Base-by-base conservation (phyloP, 345 rosid genomes). In the Melastoma malabathricum region DNA sequence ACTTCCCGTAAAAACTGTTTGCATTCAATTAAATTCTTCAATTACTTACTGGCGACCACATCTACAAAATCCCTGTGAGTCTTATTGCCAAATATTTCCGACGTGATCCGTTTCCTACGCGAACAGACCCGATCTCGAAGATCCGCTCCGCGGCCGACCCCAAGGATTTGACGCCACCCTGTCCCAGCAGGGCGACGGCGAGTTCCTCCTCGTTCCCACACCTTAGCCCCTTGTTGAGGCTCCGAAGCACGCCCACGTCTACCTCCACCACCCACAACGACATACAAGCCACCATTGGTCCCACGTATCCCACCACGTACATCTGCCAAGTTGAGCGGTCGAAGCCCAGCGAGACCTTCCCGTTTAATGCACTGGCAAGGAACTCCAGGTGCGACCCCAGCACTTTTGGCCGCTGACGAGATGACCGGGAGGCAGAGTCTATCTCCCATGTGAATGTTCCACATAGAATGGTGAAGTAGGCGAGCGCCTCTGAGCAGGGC, bases 361-460 rank as follows among this genome's bases (percentile, higher is more conserved):
- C 95, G 38, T 92, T 84, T 34, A 92, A 59, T 6, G 82, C 86
- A 47, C 88, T 84, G 2, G 93, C 94, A 14, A 92, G 64, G 64
- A 84, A 87, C 60, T 83, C 94, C 54, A 92, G 59, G 71, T 92
- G 97, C 45, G 66, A 29, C 46, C 70, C 75, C 31, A 92, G 69
- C 49, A 82, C 82, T 56, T 55, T 73, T 2, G 81, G 73, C 54
- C 95, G 72, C 10, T 80, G 74, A 61, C 71, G 79, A 7, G 90
- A 79, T 44, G 84, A 70, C 13, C 76, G 68, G 20, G 86, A 63
- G 18, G 70, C 60, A 0, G 88, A 79, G 65, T 83, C 94, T 44
- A 88, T 70, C 4, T 97, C 98, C 98, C 98, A 92, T 1, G 95
- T 93, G 27, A 87, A 87, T 25, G 87, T 64, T 48, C 95, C 85